phyloP scores from a whole-genome alignment of 2,329 filamentous ascomycete species.

The Pseudocercospora vitis region DNA sequence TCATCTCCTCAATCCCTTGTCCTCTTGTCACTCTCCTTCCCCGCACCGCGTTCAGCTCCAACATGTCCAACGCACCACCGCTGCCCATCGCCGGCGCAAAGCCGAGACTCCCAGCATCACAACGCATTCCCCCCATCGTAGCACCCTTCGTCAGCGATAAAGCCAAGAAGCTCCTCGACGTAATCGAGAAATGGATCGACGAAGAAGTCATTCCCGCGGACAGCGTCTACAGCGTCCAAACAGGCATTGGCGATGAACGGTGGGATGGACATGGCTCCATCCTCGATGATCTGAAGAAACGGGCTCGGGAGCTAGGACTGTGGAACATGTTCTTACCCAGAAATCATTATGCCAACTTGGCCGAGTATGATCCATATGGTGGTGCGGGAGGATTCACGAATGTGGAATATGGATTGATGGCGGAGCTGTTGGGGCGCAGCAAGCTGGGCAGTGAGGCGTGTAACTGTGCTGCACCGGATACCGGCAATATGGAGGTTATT shows the following conservation, averaged over 20 bases:
- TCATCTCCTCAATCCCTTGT: not conserved
- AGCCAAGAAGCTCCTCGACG: slow-evolving; percentile 78
- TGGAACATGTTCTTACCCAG: slow-evolving; percentile 99
- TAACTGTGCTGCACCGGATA: slow-evolving; percentile 59
- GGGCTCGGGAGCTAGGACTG: slow-evolving; percentile 77
- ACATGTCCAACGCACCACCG: slow-evolving; percentile 24
- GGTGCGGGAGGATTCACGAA: slow-evolving; percentile 86
- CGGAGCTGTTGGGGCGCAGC: slow-evolving; percentile 89
- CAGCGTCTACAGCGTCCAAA: slow-evolving; percentile 72
- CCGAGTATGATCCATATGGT: slow-evolving; percentile 56
- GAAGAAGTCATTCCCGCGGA: slow-evolving; percentile 81
- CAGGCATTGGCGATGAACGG: slow-evolving; percentile 72
- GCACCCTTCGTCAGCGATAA: slow-evolving; percentile 74
- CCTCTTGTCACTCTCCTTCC: not conserved
- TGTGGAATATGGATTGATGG: slow-evolving; percentile 96
- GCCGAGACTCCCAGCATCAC: slow-evolving; percentile 47
- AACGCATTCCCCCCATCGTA: slow-evolving; percentile 59
- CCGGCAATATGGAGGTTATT: slow-evolving; percentile 55
- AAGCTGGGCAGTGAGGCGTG: slow-evolving; percentile 82
- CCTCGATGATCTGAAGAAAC: slow-evolving; percentile 79
- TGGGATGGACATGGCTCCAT: slow-evolving; percentile 78
- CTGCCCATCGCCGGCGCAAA: slow-evolving; percentile 18
- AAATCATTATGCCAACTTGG: slow-evolving; percentile 67
- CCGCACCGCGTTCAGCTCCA: not conserved
- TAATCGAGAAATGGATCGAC: slow-evolving; percentile 90